Evolutionary conservation across 2,329 filamentous ascomycete species (phyloP), one percentile per base, ranked within the genome.

Genomic region (Arthroderma sp.): DNA sequence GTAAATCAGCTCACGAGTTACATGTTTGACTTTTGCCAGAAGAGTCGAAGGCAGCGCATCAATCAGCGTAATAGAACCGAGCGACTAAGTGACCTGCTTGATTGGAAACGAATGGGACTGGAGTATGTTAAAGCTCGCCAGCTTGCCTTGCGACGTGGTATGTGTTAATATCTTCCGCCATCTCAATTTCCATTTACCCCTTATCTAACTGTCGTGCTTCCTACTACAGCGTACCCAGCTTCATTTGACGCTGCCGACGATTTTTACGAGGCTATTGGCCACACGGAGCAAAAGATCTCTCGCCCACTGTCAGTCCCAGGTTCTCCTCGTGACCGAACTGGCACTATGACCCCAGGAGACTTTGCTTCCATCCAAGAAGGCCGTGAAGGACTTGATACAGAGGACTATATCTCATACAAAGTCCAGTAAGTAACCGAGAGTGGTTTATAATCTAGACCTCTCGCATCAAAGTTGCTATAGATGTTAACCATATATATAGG

Each of bases 71-170:
- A 98, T 74, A 84, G 93, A 56, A 98, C 93, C 0, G 93, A 98
- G 77, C 84, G 93, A 52, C 77, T 98, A 56, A 95, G 90, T 67
- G 93, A 98, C 70, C 78, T 98, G 60, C 80, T 98, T 41, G 93
- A 98, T 75, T 98, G 93, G 93, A 97, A 97, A 81, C 82, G 93
- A 54, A 98, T 98, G 93, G 93, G 93, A 21, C 86, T 97, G 85
- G 93, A 98, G 74, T 98, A 98, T 69, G 89, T 96, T 75, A 98
- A 97, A 78, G 93, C 93, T 35, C 83, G 93, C 53, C 93, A 97
- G 72, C 75, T 98, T 67, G 93, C 93, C 23, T 78, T 98, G 62
- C 81, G 93, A 66, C 82, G 93, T 72, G 74, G 76, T 76, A 67
- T 60, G 62, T 44, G 39, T 19, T 25, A 23, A 21, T 43, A n/a